A percentile compares a stretch with the other conserved stretches of the same genome.
Conservation (phyloP, 345 rosid genomes). For the Corymbia maculata region DNA sequence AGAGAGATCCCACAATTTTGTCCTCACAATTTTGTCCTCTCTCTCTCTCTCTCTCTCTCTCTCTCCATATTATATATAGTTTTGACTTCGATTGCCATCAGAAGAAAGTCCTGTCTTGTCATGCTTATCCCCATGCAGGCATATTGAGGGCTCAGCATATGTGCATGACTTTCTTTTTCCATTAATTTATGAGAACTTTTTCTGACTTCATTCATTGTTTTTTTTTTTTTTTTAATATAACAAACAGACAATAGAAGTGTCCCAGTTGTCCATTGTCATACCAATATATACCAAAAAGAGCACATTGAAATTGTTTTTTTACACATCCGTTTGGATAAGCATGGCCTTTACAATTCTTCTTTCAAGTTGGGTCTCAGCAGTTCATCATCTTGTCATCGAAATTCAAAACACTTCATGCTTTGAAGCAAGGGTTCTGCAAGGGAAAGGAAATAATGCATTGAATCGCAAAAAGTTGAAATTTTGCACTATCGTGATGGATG, state of each 20-base stretch:
- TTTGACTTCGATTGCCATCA: not conserved
- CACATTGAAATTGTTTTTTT: too few species aligned
- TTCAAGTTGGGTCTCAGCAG: not conserved
- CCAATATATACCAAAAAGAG: not conserved
- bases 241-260: not conserved
- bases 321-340: not conserved
- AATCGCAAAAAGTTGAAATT: not conserved
- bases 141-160: not conserved
- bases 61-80: not conserved
- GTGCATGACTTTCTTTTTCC: not conserved
- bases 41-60: not conserved
- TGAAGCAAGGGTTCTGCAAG: not conserved
- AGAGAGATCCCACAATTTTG: not conserved
- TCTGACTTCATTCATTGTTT: not conserved
- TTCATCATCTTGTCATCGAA: not conserved
- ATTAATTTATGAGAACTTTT: not conserved
- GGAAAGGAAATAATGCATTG: not conserved
- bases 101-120: not conserved
- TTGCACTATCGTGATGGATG: not conserved
- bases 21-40: not conserved
- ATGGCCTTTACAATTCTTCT: not conserved
- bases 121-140: not conserved
- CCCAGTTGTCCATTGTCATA: not conserved
- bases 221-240: not conserved
- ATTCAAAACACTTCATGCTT: not conserved